phyloP scores from a whole-genome alignment of 1,139 yeast species.

The Meyerozyma athensensis region DNA sequence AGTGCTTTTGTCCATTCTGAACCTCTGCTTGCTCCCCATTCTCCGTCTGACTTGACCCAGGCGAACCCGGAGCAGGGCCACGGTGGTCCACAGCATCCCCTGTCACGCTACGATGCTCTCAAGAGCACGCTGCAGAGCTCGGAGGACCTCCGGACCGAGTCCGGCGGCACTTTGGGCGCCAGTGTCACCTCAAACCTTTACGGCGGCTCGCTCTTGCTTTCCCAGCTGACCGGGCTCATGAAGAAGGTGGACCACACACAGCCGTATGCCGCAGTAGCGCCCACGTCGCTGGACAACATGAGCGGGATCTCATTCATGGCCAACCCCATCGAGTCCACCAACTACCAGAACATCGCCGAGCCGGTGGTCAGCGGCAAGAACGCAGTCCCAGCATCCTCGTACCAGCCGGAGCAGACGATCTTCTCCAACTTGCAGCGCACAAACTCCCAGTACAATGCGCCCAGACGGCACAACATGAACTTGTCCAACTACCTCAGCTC shows the following conservation, averaged over 20 bases:
- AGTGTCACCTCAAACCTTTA: conserved; percentile 4
- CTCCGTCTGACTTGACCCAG: too few species aligned
- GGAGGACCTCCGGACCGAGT: background rate
- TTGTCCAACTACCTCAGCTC: conserved; percentile 4
- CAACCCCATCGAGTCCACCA: conserved; percentile 22
- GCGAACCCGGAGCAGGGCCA: too few species aligned
- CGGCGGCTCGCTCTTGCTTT: conserved; percentile 5
- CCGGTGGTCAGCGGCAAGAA: conserved; percentile 34
- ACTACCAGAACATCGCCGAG: conserved; percentile 21
- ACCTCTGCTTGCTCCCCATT: too few species aligned
- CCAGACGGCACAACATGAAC: background rate
- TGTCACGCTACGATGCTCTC: background rate
- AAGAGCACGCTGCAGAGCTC: background rate
- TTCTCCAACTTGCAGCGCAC: conserved; percentile 41
- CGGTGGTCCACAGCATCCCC: background rate
- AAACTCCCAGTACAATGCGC: conserved; percentile 15
- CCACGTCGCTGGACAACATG: conserved; percentile 7
- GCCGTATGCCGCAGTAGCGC: background rate
- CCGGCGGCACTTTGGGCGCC: conserved; percentile 26
- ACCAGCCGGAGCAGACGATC: conserved; percentile 44
- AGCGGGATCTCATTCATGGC: conserved; percentile 39
- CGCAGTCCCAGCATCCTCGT: conserved; percentile 33
- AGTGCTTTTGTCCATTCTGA: too few species aligned
- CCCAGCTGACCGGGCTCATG: conserved; percentile 3
- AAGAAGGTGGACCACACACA: conserved; percentile 1